Conservation (phyloP, 345 rosid genomes). For the Euphorbia lathyris region DNA sequence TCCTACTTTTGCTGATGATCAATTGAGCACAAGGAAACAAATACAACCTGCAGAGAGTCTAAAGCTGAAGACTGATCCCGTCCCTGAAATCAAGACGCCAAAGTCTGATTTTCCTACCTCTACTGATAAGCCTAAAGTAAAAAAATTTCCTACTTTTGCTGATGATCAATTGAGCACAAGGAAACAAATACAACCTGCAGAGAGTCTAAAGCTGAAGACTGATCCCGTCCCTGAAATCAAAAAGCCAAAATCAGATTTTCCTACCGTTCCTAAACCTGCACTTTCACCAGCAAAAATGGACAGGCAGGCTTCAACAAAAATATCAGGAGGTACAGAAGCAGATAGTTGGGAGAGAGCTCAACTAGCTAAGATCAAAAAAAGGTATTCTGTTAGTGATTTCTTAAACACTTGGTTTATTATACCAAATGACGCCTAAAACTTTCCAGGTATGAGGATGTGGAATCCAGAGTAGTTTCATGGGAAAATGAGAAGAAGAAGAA, state of each 20-base stretch:
- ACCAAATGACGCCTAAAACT: conserved; percentile 12
- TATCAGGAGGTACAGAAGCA: conserved; percentile 27
- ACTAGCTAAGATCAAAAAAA: conserved; percentile 41
- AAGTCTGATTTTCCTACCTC: conserved; percentile 21
- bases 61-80: background rate
- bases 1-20: background rate
- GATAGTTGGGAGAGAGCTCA: conserved; percentile 61
- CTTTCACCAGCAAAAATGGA: conserved; percentile 13
- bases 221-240: conserved; percentile 3
- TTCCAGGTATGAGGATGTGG: conserved; percentile 56
- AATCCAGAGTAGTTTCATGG: conserved; percentile 49
- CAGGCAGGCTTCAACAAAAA: conserved; percentile 15
- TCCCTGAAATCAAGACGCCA: conserved; percentile 6
- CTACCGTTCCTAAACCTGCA: conserved; percentile 19
- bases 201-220: conserved; percentile 10
- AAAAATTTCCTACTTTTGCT: conserved; percentile 9
- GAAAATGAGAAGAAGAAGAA: conserved; percentile 53
- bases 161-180: conserved; percentile 12
- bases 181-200: conserved; percentile 12
- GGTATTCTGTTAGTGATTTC: conserved; percentile 27
- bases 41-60: conserved; percentile 14
- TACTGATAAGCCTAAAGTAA: background rate
- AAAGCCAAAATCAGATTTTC: conserved; percentile 19
- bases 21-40: conserved; percentile 12
- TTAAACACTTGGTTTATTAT: background rate